Base-by-base conservation (phyloP, 345 rosid species). In the Boechera retrofracta region DNA sequence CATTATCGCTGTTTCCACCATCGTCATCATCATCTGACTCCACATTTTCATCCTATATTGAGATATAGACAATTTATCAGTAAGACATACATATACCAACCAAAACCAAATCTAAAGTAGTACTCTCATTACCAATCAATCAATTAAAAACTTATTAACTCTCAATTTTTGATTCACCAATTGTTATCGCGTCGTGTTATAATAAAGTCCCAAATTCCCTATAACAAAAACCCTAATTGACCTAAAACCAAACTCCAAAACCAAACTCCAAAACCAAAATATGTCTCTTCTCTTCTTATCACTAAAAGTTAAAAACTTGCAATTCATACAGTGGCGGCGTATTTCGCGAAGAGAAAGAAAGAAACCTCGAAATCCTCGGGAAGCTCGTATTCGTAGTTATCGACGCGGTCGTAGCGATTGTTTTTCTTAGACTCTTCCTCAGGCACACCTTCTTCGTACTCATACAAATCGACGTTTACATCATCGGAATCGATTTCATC, bases 391-490 rank as follows among this genome's bases (percentile, higher is more conserved):
- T 90, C 93, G 53, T 83, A 87, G 70, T 92, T 94, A 51, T 87
- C 86, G 3, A 88, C 92, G 4, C 76, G 78, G 80, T 89, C 98
- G 39, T 78, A 94, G 2, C 98, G 89, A 62, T 86, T 89, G 78
- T 94, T 94, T 85, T 83, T 94, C 69, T 70, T 66, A 7, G 93
- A 84, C 72, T 92, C 98, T 79, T 94, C 98, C 69, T 87, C 87
- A 3, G 98, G 76, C 21, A 86, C 79, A 67, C 74, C 88, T 73
- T 91, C 98, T 69, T 91, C 98, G 68, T 93, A 93, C 85, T 93
- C 97, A 54, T 93, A 93, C 28, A 93, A 39, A 64, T 88, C 95
- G 69, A 75, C 88, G 72, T 76, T 69, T 0, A 26, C 87, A 36
- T 82, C 88, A 45, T 88, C 90, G 10, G 87, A 86, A 41, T 62